phyloP scores from a whole-genome alignment of 2,329 filamentous ascomycete genomes.

The Fusarium nodosum region DNA sequence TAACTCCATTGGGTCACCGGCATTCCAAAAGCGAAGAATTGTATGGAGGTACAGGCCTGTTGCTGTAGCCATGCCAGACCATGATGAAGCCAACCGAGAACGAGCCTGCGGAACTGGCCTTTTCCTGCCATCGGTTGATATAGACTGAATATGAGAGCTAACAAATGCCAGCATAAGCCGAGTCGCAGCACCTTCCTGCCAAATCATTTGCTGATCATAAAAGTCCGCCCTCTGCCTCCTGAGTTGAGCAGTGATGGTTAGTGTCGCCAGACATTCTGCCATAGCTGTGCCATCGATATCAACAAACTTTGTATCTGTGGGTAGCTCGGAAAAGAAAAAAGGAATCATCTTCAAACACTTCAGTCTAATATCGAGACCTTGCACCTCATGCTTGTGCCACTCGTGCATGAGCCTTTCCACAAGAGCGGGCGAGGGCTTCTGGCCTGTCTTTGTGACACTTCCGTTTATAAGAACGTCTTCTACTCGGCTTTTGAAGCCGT shows the following conservation, averaged over 20 bases:
- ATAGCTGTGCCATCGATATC: constrained; percentile 23
- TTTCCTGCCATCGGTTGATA: not conserved
- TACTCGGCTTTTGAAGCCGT: constrained; percentile 44
- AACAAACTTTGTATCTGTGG: constrained; percentile 7
- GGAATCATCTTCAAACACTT: constrained; percentile 38
- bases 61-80: constrained; percentile 32
- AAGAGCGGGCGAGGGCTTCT: not conserved
- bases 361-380: constrained; percentile 23
- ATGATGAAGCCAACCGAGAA: constrained; percentile 13
- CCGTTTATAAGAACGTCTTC: constrained; percentile 16
- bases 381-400: constrained; percentile 36
- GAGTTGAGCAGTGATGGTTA: constrained; percentile 15
- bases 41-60: constrained; percentile 32
- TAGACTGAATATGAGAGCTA: constrained; percentile 28
- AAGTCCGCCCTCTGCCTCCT: not conserved
- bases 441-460: not conserved
- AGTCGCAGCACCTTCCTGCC: constrained; percentile 40
- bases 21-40: constrained; percentile 37
- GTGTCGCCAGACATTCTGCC: constrained; percentile 15
- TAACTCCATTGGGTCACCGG: constrained; percentile 30
- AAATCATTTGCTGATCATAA: constrained; percentile 17
- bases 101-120: accelerated
- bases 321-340: constrained; percentile 32
- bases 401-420: constrained; percentile 30
- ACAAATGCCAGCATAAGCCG: constrained; percentile 37